A percentile compares a stretch with the other conserved stretches of the same genome.
Conservation (phyloP, 805 yeast genomes). For the Blastobotrys mokoenaii region DNA sequence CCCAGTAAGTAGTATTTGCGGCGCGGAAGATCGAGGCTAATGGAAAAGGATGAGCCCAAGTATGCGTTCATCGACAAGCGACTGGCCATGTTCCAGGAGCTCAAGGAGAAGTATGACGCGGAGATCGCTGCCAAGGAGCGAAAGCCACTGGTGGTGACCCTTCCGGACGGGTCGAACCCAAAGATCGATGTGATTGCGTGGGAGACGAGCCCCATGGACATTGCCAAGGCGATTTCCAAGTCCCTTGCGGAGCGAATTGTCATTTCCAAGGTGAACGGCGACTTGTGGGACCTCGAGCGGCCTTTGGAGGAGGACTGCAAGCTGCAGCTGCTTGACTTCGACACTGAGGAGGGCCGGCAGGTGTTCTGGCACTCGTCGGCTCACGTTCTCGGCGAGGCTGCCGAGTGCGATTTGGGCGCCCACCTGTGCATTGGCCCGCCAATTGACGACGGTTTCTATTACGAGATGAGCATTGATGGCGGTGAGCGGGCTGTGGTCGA, state of each 20-base stretch:
- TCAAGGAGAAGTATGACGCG: slow-evolving; percentile 71
- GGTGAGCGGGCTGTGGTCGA: slow-evolving; percentile 72
- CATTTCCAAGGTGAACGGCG: slow-evolving; percentile 83
- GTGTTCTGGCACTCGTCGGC: slow-evolving; percentile 99
- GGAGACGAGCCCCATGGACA: slow-evolving; percentile 84
- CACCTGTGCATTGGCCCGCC: slow-evolving; percentile 95
- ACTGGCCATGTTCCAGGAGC: slow-evolving; percentile 65
- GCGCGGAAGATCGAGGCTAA: background rate
- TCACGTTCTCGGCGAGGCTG: slow-evolving; percentile 95
- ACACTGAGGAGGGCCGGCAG: slow-evolving; percentile 85
- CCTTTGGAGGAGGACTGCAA: slow-evolving; percentile 68
- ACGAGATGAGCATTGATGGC: slow-evolving; percentile 81
- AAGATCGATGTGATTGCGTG: slow-evolving; percentile 59
- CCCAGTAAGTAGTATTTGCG: slow-evolving; percentile 9
- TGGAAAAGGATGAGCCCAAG: slow-evolving; percentile 46
- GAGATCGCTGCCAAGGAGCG: slow-evolving; percentile 54
- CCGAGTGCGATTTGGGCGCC: slow-evolving; percentile 94
- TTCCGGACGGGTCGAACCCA: slow-evolving; percentile 77
- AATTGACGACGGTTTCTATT: slow-evolving; percentile 94
- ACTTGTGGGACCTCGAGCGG: slow-evolving; percentile 91
- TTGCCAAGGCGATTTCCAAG: slow-evolving; percentile 78
- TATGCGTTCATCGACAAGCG: slow-evolving; percentile 82
- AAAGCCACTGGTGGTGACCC: slow-evolving; percentile 64
- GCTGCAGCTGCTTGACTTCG: slow-evolving; percentile 83
- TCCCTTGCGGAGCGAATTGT: slow-evolving; percentile 84